Conservation (phyloP, 2,329 filamentous ascomycete species). For the Alternaria dauci region DNA sequence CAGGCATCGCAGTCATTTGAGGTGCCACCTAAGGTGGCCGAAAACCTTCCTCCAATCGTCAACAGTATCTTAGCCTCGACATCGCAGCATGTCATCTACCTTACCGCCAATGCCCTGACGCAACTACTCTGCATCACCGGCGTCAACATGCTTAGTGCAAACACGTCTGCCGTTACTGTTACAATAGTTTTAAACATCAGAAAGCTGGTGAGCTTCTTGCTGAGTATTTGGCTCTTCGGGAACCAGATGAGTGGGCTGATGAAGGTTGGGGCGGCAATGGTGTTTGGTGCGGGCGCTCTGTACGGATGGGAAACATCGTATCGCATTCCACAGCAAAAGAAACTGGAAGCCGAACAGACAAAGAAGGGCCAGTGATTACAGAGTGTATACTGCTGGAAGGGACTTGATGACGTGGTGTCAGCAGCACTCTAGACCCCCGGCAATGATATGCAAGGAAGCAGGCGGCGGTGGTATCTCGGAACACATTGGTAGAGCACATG, state of each 20-base stretch:
- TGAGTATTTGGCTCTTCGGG: slow-evolving; percentile 95
- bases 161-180: slow-evolving; percentile 89
- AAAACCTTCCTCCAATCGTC: slow-evolving; percentile 38
- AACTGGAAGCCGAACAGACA: slow-evolving; percentile 30
- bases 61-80: slow-evolving; percentile 45
- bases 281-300: slow-evolving; percentile 89
- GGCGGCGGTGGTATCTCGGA: slow-evolving; percentile 2
- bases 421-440: background rate
- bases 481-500: background rate
- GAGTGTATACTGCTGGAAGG: background rate
- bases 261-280: slow-evolving; percentile 79
- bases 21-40: slow-evolving; percentile 42
- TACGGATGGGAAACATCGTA: slow-evolving; percentile 79
- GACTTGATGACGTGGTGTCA: background rate
- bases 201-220: slow-evolving; percentile 87
- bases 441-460: background rate
- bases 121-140: slow-evolving; percentile 96
- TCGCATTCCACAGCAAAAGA: slow-evolving; percentile 53
- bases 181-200: slow-evolving; percentile 96
- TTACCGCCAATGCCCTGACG: slow-evolving; percentile 81
- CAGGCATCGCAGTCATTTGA: slow-evolving; percentile 69
- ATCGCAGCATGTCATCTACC: slow-evolving; percentile 75
- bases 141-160: slow-evolving; percentile 90
- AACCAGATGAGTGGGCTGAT: slow-evolving; percentile 81
- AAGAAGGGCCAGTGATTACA: slow-evolving; percentile 38